Evolutionary conservation across 1,284 basidiomycete species (phyloP).

Genomic region (Rhodotorula sp.): DNA sequence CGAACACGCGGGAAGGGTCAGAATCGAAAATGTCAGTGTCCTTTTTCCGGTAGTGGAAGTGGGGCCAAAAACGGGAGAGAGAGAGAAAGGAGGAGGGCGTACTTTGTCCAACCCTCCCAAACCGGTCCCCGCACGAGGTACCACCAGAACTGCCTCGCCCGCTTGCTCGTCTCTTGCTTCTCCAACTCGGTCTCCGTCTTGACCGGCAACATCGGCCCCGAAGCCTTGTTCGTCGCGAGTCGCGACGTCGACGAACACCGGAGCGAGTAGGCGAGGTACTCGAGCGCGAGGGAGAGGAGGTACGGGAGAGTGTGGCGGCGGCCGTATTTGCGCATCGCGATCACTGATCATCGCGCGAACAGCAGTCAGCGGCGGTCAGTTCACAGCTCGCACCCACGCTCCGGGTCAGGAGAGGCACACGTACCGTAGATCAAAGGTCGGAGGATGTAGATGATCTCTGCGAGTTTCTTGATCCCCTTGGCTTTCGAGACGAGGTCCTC

Average conservation of each 20-base stretch:
- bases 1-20: neutral
- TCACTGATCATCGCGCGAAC: conserved; percentile 27
- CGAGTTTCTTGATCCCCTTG: conserved; percentile 37
- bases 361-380: neutral
- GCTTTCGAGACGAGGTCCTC: conserved; percentile 44
- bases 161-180: conserved; percentile 48
- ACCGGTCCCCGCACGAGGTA: conserved; percentile 52
- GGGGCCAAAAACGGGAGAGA: neutral
- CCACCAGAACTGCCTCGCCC: conserved; percentile 51
- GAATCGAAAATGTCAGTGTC: too few relatives aligned
- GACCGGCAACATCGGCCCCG: conserved; percentile 30
- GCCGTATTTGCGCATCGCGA: conserved; percentile 45
- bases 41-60: too few relatives aligned
- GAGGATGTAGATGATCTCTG: conserved; percentile 48
- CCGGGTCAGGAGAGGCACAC: conserved; percentile 3
- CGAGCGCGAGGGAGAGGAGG: conserved; percentile 46
- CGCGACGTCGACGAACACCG: conserved; percentile 28
- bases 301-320: conserved; percentile 44
- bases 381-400: neutral
- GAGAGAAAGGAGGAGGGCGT: neutral
- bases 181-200: conserved; percentile 46
- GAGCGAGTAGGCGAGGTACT: conserved; percentile 46
- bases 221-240: conserved; percentile 23
- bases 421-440: conserved; percentile 47
- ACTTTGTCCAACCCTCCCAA: conserved; percentile 51